Evolutionary conservation across 192 early-diverging fungal species (phyloP), one percentile per base, ranked within the genome.

Genomic region (Backusella sp.): DNA sequence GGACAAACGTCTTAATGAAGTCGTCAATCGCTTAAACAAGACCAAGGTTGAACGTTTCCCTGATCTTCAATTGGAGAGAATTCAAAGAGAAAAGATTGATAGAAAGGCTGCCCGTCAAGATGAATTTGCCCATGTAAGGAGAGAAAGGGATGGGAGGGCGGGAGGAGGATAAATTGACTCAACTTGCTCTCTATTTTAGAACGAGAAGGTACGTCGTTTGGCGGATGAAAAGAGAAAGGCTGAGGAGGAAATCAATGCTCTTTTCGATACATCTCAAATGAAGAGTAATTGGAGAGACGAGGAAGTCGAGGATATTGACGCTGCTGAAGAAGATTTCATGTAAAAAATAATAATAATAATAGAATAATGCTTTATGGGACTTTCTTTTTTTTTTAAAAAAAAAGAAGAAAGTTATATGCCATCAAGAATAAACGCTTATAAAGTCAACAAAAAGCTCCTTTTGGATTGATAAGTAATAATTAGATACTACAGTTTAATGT

Each of bases 1-100:
- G 0, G 85, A 89, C 15, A 87, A 90, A 71, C 85, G 94, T 34
- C 82, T 85, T 15, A 99, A 99, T 85, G 89, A 86, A 30, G 92
- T 96, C 34, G 86, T 99, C 59, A 98, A 98, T 82, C 85, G 98
- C 32, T 83, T 99, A 42, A 98, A 97, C 86, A 98, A 98, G 85
- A 97, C 98, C 0, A 94, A 92, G 69, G 76, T 82, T 0, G 95
- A 97, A 62, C 71, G 79, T 26, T 79, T 87, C 17, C 94, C 94
- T 19, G 97, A 99, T 79, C 82, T 98, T 77, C 77, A 84, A n/a
- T 83, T 86, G 35, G 90, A 94, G 66, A 94, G 94, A 76, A 34
- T 90, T 35, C 89, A 89, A 35, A 74, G 83, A 49, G 88, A 90
- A 12, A 85, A 88, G 36, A 75, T 76, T n/a, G 53, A 78, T n/a